A percentile compares a stretch with the other conserved stretches of the same genome.
phyloP scores from a whole-genome alignment of 768 basidiomycete species.

The Mrakia blollopis region DNA sequence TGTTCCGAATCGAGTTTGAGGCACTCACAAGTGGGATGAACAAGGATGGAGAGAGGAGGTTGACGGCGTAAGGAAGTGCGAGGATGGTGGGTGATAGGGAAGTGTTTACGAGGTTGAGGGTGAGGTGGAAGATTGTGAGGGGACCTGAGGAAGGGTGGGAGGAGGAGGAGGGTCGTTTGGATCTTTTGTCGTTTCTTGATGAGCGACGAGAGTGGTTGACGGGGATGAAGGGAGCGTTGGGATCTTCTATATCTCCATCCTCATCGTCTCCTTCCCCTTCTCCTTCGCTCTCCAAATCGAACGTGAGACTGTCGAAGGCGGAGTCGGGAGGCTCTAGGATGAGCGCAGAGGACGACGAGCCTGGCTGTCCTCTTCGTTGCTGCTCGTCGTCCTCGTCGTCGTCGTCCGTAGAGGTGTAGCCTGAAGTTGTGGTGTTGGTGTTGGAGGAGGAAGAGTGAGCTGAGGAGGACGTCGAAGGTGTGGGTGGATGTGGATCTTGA shows the following conservation, averaged over 20 bases:
- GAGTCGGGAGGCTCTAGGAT: slow-evolving; percentile 3
- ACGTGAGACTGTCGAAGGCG: background rate
- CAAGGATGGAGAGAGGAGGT: slow-evolving; percentile 16
- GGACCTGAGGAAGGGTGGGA: slow-evolving; percentile 10
- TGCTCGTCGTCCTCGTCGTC: background rate
- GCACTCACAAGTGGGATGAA: slow-evolving; percentile 23
- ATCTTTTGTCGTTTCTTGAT: slow-evolving; percentile 9
- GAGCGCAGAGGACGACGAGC: too few species aligned
- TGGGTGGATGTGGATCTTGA: background rate
- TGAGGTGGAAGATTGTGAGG: slow-evolving; percentile 22
- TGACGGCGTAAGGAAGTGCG: slow-evolving; percentile 24
- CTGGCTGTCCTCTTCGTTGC: too few species aligned
- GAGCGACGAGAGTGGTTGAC: background rate
- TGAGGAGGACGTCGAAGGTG: background rate
- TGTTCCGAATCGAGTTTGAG: background rate
- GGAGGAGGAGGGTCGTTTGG: background rate
- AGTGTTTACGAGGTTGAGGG: slow-evolving; percentile 18
- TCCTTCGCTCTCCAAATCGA: background rate
- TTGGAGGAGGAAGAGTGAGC: background rate
- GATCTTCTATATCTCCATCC: background rate
- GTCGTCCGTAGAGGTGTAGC: background rate
- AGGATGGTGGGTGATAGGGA: slow-evolving; percentile 28
- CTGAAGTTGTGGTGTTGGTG: background rate
- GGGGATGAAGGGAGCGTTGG: slow-evolving; percentile 7
- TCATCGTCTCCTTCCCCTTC: background rate